Evolutionary conservation across 495 filamentous ascomycete genomes (phyloP).

Genomic region (Xylaria acuta): DNA sequence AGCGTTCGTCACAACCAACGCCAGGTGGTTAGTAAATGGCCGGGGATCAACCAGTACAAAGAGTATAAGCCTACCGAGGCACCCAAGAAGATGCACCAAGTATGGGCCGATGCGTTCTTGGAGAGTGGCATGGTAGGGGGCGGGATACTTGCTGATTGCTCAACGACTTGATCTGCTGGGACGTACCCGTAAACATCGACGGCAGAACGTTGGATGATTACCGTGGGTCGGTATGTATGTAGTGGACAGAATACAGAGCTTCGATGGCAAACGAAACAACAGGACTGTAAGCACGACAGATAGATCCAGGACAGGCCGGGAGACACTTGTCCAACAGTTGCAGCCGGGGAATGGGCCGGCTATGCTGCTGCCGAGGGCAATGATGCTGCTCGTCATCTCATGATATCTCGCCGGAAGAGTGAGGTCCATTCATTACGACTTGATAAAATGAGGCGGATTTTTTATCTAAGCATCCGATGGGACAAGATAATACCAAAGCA

Average conservation of each 20-base stretch:
- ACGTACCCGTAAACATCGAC: neutral
- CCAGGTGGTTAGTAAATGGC: neutral
- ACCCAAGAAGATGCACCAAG: neutral
- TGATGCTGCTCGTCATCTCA: neutral
- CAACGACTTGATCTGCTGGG: neutral
- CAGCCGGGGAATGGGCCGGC: constrained; percentile 1
- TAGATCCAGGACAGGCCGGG: neutral
- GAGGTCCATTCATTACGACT: neutral
- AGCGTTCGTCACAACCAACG: neutral
- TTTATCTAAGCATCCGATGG: neutral
- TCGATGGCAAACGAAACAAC: neutral
- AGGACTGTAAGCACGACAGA: constrained; percentile 9
- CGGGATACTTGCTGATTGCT: neutral
- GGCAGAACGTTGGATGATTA: neutral
- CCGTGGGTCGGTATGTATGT: neutral
- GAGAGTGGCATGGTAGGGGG: neutral
- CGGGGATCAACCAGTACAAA: too few species aligned
- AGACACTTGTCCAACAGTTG: neutral
- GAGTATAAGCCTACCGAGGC: neutral
- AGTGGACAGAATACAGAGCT: too few species aligned
- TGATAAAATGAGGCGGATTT: neutral
- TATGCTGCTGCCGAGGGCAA: constrained; percentile 14
- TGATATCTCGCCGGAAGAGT: neutral
- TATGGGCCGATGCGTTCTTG: neutral
- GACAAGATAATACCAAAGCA: neutral